These are phyloP conservation scores for Blastocystis sp. DNA, from an alignment of 352 stramenopile species.

Conservation along the genomic window DNA sequence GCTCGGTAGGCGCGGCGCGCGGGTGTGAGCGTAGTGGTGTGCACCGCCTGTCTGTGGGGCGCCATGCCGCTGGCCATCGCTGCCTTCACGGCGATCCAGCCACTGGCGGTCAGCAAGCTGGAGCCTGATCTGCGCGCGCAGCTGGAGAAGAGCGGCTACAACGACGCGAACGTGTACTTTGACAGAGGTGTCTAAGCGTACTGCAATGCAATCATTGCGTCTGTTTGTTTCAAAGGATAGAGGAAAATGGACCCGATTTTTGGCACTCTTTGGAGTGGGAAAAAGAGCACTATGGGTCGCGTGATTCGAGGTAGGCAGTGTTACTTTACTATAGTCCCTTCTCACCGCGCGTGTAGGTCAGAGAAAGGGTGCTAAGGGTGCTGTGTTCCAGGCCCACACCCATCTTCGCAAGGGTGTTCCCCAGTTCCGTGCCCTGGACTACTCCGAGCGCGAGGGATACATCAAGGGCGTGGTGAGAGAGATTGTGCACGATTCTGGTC, in stretches of 20 bases:
- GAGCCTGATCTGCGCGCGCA: slow-evolving; percentile 21
- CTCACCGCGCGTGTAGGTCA: neutral
- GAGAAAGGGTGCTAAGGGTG: too few relatives aligned
- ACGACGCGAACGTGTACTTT: slow-evolving; percentile 43
- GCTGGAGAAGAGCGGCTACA: neutral
- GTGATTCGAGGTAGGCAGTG: slow-evolving; percentile 53
- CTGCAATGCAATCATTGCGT: slow-evolving; percentile 15
- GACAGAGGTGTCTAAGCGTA: slow-evolving; percentile 52
- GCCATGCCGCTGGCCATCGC: slow-evolving; percentile 79
- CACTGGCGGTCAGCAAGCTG: slow-evolving; percentile 32
- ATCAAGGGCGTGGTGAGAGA: too few relatives aligned
- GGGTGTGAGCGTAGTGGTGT: slow-evolving; percentile 21
- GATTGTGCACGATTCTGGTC: too few relatives aligned
- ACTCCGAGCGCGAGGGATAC: too few relatives aligned
- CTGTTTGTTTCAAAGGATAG: neutral
- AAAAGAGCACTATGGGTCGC: slow-evolving; percentile 38
- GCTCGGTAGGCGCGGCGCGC: neutral
- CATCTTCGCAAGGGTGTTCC: too few relatives aligned
- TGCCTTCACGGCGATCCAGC: slow-evolving; percentile 74
- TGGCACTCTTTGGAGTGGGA: neutral
- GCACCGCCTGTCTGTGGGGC: slow-evolving; percentile 75
- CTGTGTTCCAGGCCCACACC: too few relatives aligned
- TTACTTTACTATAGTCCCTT: slow-evolving; percentile 13
- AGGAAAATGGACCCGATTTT: neutral
- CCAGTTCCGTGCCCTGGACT: too few relatives aligned